These are phyloP conservation scores for Neoarthrinium moseri DNA, from an alignment of 2,329 filamentous ascomycete genomes.

Conservation along the genomic window DNA sequence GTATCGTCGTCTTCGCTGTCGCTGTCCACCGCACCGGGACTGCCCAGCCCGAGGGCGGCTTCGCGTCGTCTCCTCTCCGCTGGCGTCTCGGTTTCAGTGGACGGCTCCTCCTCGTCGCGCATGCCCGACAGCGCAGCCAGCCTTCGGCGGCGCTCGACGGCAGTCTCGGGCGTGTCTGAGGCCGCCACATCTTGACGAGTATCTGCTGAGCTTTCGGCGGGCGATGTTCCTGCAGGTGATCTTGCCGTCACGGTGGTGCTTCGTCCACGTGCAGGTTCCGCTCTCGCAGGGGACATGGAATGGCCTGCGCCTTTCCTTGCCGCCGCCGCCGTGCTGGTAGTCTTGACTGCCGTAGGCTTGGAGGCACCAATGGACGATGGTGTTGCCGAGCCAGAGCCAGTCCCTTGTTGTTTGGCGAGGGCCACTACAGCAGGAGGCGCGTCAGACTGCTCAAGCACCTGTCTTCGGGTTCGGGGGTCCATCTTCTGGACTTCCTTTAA, in stretches of 20 bases:
- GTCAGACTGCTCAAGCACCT: slow-evolving; percentile 51
- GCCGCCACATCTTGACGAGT: slow-evolving; percentile 21
- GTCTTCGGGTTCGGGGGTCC: slow-evolving; percentile 61
- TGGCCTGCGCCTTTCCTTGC: background rate
- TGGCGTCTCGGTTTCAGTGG: slow-evolving; percentile 60
- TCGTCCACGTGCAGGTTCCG: slow-evolving; percentile 1
- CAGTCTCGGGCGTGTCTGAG: slow-evolving; percentile 58
- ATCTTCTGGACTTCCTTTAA: slow-evolving; percentile 71
- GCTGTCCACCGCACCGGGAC: slow-evolving; percentile 40
- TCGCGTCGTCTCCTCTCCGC: slow-evolving; percentile 73
- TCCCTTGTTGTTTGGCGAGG: slow-evolving; percentile 35
- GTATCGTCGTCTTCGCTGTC: slow-evolving; percentile 59
- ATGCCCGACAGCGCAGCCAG: slow-evolving; percentile 50
- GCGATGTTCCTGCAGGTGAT: background rate
- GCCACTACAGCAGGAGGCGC: slow-evolving; percentile 49
- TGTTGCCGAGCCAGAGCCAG: slow-evolving; percentile 1
- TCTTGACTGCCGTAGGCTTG: slow-evolving; percentile 10
- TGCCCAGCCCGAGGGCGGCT: slow-evolving; percentile 65
- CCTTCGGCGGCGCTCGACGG: slow-evolving; percentile 66
- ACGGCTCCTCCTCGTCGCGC: slow-evolving; percentile 42
- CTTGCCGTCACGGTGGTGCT: background rate
- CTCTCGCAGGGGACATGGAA: background rate
- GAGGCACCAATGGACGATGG: slow-evolving; percentile 27
- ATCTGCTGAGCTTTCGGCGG: background rate
- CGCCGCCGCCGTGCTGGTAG: too few species aligned